Percentiles rank a stretch among this genome's conserved stretches.
These are phyloP conservation scores for Russula dissimulans DNA, from an alignment of 768 basidiomycete genomes.

Conservation along the genomic window DNA sequence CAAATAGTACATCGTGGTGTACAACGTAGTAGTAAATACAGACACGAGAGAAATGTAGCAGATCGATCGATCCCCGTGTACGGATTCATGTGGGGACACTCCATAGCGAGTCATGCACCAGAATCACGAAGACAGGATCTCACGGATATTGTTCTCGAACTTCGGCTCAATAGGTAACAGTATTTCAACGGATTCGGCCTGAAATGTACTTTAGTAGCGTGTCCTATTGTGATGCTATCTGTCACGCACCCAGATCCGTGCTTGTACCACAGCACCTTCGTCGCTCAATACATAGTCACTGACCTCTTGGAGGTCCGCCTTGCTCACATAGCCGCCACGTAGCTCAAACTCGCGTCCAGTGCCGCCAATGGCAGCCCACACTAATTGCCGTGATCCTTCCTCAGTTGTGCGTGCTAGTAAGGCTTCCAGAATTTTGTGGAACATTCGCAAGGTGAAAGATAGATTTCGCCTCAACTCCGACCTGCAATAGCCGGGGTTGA, in stretches of 20 bases:
- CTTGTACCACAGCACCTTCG: constrained; percentile 2
- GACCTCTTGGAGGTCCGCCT: background rate
- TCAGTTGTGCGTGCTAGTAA: constrained; percentile 6
- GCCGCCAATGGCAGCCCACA: constrained; percentile 14
- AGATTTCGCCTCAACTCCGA: constrained; percentile 6
- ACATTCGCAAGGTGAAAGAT: background rate
- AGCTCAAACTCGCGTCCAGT: constrained; percentile 4
- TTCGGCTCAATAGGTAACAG: constrained; percentile 1
- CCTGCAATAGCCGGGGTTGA: constrained; percentile 15
- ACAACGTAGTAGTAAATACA: too few species aligned
- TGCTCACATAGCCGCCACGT: constrained; percentile 5
- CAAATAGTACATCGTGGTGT: too few species aligned
- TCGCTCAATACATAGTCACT: constrained; percentile 14
- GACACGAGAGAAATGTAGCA: too few species aligned
- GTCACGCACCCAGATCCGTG: constrained; percentile 9
- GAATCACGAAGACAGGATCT: background rate
- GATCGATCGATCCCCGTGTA: too few species aligned
- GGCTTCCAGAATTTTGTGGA: background rate
- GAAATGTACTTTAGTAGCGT: background rate
- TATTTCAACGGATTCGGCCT: constrained; percentile 14
- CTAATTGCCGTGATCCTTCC: constrained; percentile 8
- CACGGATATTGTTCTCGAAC: constrained; percentile 1
- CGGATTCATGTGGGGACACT: too few species aligned
- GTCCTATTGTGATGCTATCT: too few species aligned
- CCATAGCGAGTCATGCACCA: too few species aligned